Percentiles rank a stretch among this genome's conserved stretches.
Conservation (phyloP, 179 eudicot genomes). For the Silene noctiflora region DNA sequence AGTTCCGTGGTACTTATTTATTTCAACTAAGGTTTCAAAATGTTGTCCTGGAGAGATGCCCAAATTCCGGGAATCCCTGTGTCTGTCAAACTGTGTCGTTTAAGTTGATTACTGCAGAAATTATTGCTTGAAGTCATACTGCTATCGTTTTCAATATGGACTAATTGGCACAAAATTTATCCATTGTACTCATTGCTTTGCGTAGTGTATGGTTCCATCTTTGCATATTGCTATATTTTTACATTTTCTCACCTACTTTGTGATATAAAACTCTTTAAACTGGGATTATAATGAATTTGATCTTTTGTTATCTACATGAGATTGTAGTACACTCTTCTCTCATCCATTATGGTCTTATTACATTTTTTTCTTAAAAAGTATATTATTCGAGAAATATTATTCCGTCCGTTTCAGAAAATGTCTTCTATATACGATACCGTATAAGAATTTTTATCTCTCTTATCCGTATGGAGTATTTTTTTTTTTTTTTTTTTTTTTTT, state of each 20-base stretch:
- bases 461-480: too few species aligned
- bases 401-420: too few species aligned
- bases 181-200: background rate
- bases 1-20: background rate
- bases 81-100: background rate
- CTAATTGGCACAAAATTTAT: background rate
- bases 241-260: background rate
- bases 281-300: background rate
- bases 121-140: background rate
- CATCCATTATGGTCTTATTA: too few species aligned
- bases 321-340: too few species aligned
- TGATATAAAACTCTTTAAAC: background rate
- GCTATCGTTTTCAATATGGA: background rate
- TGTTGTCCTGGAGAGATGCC: background rate
- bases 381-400: too few species aligned
- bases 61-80: background rate
- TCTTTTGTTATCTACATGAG: too few species aligned
- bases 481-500: too few species aligned
- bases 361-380: too few species aligned
- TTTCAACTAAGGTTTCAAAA: background rate
- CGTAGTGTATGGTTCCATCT: background rate
- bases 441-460: too few species aligned
- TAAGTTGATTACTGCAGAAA: background rate
- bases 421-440: too few species aligned
- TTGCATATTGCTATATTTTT: background rate